Evolutionary conservation across 2,329 filamentous ascomycete species (phyloP).

Genomic region (Xylariaceae sp.): DNA sequence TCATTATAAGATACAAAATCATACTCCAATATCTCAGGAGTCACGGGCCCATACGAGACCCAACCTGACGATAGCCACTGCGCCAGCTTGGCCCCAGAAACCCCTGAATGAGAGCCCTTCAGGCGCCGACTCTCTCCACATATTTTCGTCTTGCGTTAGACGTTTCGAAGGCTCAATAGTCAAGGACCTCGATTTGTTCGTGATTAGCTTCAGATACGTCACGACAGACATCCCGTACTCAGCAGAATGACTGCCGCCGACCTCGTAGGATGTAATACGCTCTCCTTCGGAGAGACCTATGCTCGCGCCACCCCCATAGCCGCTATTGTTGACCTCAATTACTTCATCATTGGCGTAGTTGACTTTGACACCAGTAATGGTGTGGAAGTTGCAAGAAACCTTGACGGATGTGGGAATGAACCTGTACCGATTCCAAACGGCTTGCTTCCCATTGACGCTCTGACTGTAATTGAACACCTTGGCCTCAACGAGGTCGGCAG

Average conservation of each 20-base stretch:
- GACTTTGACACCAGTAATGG: not conserved
- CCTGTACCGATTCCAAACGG: not conserved
- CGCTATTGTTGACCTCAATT: not conserved
- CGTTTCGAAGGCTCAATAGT: not conserved
- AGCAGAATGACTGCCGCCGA: not conserved
- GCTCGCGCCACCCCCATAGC: not conserved
- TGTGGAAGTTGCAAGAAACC: not conserved
- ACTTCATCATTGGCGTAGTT: not conserved
- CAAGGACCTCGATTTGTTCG: not conserved
- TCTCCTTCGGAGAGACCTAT: not conserved
- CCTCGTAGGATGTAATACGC: not conserved
- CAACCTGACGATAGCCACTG: not conserved
- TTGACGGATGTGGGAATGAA: not conserved
- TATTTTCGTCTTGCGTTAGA: not conserved
- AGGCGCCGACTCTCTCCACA: not conserved
- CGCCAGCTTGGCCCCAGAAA: not conserved
- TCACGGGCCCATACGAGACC: not conserved
- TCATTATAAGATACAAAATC: no score
- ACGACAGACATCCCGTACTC: not conserved
- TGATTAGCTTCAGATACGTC: not conserved
- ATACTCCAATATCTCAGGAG: no score
- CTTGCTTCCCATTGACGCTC: not conserved
- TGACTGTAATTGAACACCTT: not conserved
- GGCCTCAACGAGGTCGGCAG: not conserved
- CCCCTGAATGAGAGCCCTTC: not conserved